Percentiles rank a stretch among this genome's conserved stretches.
These are phyloP conservation scores for Herpetomonas tarakana DNA, from an alignment of 208 protist species.

Conservation along the genomic window DNA sequence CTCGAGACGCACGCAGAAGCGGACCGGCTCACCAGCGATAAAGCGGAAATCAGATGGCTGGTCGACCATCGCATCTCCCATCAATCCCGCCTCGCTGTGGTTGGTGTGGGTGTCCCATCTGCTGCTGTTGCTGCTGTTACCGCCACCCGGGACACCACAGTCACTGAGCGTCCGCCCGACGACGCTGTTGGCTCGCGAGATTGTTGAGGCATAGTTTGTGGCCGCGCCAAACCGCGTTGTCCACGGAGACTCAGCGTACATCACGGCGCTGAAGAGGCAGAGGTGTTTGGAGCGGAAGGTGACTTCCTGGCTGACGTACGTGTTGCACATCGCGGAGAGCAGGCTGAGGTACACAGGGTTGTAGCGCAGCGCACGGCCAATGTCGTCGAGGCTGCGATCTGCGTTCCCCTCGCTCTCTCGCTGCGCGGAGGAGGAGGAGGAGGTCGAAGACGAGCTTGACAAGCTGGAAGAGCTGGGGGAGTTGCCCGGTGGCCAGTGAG, in stretches of 20 bases:
- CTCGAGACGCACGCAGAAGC: slow-evolving; percentile 64
- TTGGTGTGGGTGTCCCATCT: not conserved
- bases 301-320: slow-evolving; percentile 36
- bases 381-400: slow-evolving; percentile 2
- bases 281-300: slow-evolving; percentile 66
- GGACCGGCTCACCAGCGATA: slow-evolving; percentile 68
- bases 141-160: not conserved
- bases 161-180: not conserved
- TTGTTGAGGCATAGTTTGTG: slow-evolving; percentile 22
- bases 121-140: not conserved
- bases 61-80: slow-evolving; percentile 38
- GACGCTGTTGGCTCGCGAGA: not conserved
- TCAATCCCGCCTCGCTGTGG: not conserved
- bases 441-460: no score
- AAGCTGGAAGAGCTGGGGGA: no score
- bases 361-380: slow-evolving; percentile 27
- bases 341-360: slow-evolving; percentile 33
- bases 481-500: not conserved
- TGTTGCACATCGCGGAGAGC: slow-evolving; percentile 55
- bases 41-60: slow-evolving; percentile 53
- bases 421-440: not conserved
- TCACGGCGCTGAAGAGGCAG: slow-evolving; percentile 68
- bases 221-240: slow-evolving; percentile 36
- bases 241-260: slow-evolving; percentile 60
- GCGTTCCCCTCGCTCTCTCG: not conserved